phyloP scores from a whole-genome alignment of 2,329 filamentous ascomycete species.

The Aspergillus oerlinghausenensis region DNA sequence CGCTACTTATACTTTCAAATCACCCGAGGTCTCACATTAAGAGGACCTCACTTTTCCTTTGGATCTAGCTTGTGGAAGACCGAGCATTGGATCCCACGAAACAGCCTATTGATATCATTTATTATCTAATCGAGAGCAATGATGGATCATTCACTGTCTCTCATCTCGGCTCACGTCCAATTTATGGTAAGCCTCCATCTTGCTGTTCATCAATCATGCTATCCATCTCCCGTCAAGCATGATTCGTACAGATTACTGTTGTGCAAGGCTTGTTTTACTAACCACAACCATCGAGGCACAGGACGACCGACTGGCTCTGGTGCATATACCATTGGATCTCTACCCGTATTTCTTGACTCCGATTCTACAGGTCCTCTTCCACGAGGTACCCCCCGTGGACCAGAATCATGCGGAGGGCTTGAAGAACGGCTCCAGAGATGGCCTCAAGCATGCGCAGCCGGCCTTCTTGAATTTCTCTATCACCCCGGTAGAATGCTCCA shows the following conservation, averaged over 20 bases:
- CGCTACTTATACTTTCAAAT: background rate
- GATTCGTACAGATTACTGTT: background rate
- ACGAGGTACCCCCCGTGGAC: constrained; percentile 42
- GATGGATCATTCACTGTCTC: constrained; percentile 27
- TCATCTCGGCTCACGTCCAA: constrained; percentile 29
- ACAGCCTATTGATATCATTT: background rate
- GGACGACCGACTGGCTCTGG: constrained; percentile 82
- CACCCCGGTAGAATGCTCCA: constrained; percentile 85
- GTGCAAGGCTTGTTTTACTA: constrained; percentile 11
- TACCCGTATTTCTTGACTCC: constrained; percentile 77
- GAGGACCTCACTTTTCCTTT: background rate
- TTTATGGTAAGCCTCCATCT: constrained; percentile 23
- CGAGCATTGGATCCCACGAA: background rate
- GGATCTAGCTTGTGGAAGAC: background rate
- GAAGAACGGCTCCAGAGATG: constrained; percentile 20
- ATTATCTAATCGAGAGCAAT: background rate
- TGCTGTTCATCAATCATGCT: background rate
- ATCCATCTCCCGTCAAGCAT: background rate
- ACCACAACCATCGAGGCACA: constrained; percentile 36
- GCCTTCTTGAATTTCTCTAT: constrained; percentile 91
- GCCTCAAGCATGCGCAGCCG: constrained; percentile 52
- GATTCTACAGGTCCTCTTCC: constrained; percentile 79
- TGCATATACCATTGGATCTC: constrained; percentile 80
- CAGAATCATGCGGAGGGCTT: constrained; percentile 40
- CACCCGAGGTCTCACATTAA: background rate